Conservation (phyloP, 2,329 filamentous ascomycete genomes). For the Talaromyces sp. region DNA sequence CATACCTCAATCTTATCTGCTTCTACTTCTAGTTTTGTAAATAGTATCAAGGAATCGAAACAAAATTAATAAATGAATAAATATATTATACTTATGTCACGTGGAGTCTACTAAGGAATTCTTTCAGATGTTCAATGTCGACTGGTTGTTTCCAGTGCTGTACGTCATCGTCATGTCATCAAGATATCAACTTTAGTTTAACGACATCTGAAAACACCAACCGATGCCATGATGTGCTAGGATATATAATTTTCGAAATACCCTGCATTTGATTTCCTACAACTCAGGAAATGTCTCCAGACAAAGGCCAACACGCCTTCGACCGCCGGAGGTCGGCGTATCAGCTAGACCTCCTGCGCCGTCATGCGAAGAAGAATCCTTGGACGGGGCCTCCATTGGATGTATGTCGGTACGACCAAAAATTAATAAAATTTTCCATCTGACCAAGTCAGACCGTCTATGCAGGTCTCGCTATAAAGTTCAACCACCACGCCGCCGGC, state of each 20-base stretch:
- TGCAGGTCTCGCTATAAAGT: slow-evolving; percentile 32
- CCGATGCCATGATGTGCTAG: background rate
- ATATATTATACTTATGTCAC: too few relatives aligned
- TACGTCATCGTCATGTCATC: slow-evolving; percentile 11
- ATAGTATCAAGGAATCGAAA: too few relatives aligned
- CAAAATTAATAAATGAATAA: too few relatives aligned
- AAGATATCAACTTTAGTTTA: background rate
- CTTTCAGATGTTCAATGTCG: too few relatives aligned
- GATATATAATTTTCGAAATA: too few relatives aligned
- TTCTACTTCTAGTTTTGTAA: too few relatives aligned
- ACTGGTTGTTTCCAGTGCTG: background rate
- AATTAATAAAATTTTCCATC: background rate
- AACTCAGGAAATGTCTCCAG: background rate
- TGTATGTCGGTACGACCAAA: slow-evolving; percentile 19
- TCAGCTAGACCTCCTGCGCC: slow-evolving; percentile 28
- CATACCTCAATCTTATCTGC: too few relatives aligned
- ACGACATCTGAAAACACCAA: background rate
- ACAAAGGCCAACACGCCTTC: slow-evolving; percentile 12
- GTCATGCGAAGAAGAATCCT: slow-evolving; percentile 25
- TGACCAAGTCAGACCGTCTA: slow-evolving; percentile 28
- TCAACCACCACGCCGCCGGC: slow-evolving; percentile 40
- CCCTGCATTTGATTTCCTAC: background rate
- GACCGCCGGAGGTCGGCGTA: slow-evolving; percentile 27
- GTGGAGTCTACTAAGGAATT: too few relatives aligned
- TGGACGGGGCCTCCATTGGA: slow-evolving; percentile 35